These are phyloP conservation scores for Tritrichomonas musculus DNA, from an alignment of 208 protist species.

Conservation along the genomic window DNA sequence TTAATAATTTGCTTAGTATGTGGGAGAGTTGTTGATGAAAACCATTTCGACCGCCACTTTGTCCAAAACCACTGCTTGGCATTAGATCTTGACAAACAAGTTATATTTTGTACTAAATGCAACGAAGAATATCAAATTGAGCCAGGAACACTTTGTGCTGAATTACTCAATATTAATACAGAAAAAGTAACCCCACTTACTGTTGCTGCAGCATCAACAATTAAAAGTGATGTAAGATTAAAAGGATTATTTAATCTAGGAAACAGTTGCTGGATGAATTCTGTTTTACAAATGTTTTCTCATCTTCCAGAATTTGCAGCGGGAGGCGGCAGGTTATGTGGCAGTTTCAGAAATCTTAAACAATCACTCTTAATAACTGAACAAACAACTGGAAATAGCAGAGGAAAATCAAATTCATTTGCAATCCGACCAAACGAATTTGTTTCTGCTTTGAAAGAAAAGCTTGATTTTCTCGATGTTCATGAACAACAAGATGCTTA, in stretches of 20 bases:
- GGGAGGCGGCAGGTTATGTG: neutral
- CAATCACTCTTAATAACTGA: neutral
- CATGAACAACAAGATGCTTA: neutral
- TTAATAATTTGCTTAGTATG: neutral
- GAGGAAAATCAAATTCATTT: no score
- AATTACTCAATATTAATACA: neutral
- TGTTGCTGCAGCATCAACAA: neutral
- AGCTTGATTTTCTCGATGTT: neutral
- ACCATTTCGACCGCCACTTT: neutral
- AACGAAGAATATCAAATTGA: neutral
- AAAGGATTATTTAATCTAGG: neutral
- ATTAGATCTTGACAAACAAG: neutral
- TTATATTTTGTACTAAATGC: neutral
- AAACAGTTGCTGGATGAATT: conserved; percentile 21
- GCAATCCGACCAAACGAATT: neutral
- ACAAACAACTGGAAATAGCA: no score
- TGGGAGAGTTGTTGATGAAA: neutral
- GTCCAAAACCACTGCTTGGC: neutral
- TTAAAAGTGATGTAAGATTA: neutral
- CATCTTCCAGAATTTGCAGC: neutral
- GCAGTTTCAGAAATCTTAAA: neutral
- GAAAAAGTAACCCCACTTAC: neutral
- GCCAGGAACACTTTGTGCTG: neutral
- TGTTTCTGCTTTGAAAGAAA: neutral
- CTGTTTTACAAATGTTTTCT: neutral